Conservation (phyloP, 495 filamentous ascomycete genomes). For the Apiosordaria backusii region DNA sequence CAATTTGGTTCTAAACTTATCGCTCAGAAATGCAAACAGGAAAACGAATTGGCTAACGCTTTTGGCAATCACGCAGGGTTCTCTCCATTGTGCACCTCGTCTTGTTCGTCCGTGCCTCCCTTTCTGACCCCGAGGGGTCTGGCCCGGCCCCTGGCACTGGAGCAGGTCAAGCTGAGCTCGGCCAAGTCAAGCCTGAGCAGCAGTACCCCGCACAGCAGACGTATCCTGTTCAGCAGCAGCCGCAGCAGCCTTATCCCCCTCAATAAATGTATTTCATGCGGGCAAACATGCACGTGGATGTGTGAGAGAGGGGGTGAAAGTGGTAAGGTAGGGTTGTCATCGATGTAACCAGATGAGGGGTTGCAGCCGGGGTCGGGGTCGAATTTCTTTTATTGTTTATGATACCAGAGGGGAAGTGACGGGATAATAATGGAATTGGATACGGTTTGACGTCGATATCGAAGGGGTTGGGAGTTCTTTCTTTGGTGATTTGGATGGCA, state of each 20-base stretch:
- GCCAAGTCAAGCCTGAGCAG: conserved; percentile 30
- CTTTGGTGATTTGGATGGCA: no score
- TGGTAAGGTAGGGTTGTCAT: background rate
- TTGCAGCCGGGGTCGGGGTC: background rate
- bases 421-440: no score
- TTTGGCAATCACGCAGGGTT: conserved; percentile 26
- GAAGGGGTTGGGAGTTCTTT: no score
- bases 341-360: background rate
- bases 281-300: background rate
- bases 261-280: conserved; percentile 6
- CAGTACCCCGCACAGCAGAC: conserved; percentile 18
- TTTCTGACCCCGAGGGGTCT: conserved; percentile 19
- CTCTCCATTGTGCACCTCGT: conserved; percentile 35
- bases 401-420: no score
- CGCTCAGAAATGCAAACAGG: background rate
- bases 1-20: conserved; percentile 1
- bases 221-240: conserved; percentile 11
- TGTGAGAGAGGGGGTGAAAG: background rate
- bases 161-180: no score
- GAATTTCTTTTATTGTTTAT: background rate
- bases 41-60: conserved; percentile 5
- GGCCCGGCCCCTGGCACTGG: background rate
- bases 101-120: conserved; percentile 35
- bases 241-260: conserved; percentile 7
- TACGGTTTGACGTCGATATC: no score